Evolutionary conservation across 208 protist genomes (phyloP).

Genomic region (Trypanosoma vivax): DNA sequence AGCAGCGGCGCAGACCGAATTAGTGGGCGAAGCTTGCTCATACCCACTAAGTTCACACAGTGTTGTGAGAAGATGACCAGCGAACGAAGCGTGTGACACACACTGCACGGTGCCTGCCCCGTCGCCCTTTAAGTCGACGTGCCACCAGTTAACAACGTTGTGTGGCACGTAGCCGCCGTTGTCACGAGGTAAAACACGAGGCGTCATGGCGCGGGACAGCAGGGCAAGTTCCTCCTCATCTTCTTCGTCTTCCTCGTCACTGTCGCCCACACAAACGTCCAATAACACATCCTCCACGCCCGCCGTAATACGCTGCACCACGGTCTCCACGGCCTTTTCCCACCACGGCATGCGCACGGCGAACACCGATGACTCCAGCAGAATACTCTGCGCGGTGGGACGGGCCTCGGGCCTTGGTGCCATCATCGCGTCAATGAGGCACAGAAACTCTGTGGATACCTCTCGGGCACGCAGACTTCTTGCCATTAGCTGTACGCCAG

Average conservation of each 20-base stretch:
- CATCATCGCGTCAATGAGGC: slow-evolving; percentile 55
- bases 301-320: slow-evolving; percentile 1
- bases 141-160: slow-evolving; percentile 14
- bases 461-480: background rate
- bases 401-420: slow-evolving; percentile 30
- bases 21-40: background rate
- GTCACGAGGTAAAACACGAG: slow-evolving; percentile 9
- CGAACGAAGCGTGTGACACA: background rate
- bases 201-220: slow-evolving; percentile 11
- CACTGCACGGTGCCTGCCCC: background rate
- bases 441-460: slow-evolving; percentile 12
- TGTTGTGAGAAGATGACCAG: slow-evolving; percentile 3
- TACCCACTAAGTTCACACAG: background rate
- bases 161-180: slow-evolving; percentile 15
- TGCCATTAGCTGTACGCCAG: slow-evolving; percentile 10
- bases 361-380: slow-evolving; percentile 39
- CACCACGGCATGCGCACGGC: slow-evolving; percentile 23
- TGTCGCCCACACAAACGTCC: slow-evolving; percentile 21
- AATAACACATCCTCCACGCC: slow-evolving; percentile 14
- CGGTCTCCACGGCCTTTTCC: slow-evolving; percentile 8
- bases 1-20: background rate
- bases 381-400: slow-evolving; percentile 44
- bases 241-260: slow-evolving; percentile 21
- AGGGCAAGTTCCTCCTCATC: slow-evolving; percentile 13
- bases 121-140: slow-evolving; percentile 1